A percentile compares a stretch with the other conserved stretches of the same genome.
phyloP scores from a whole-genome alignment of 2,329 filamentous ascomycete genomes.

The Alternaria gansuensis region DNA sequence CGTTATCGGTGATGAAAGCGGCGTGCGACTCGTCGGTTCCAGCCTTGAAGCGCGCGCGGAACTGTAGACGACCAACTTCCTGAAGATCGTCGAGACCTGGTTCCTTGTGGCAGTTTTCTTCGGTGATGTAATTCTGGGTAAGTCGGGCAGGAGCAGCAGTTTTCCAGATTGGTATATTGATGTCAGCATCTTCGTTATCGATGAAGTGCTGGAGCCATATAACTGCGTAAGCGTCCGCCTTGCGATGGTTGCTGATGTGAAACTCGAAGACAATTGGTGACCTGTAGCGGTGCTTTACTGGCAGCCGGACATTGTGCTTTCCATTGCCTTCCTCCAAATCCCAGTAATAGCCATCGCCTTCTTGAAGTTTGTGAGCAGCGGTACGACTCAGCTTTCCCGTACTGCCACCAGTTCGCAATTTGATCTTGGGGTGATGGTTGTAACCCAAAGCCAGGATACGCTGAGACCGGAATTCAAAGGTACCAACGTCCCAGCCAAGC shows the following conservation, averaged over 20 bases:
- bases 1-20: conserved; percentile 83
- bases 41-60: conserved; percentile 84
- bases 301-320: conserved; percentile 72
- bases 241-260: conserved; percentile 72
- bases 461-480: conserved; percentile 84
- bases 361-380: conserved; percentile 67
- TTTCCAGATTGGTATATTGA: conserved; percentile 91
- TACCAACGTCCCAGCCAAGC: conserved; percentile 94
- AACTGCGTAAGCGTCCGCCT: conserved; percentile 76
- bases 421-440: conserved; percentile 71
- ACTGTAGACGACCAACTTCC: conserved; percentile 82
- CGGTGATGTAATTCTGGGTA: conserved; percentile 91
- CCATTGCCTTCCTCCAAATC: conserved; percentile 62
- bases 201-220: conserved; percentile 87
- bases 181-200: conserved; percentile 78
- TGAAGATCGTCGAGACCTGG: conserved; percentile 79
- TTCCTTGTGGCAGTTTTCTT: conserved; percentile 72
- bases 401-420: conserved; percentile 84
- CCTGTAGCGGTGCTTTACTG: conserved; percentile 88
- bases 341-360: conserved; percentile 68
- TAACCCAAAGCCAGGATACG: conserved; percentile 72
- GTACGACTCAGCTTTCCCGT: conserved; percentile 73
- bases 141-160: conserved; percentile 78
- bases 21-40: conserved; percentile 89
- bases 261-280: conserved; percentile 92